A percentile compares a stretch with the other conserved stretches of the same genome.
Conservation (phyloP, 2,329 filamentous ascomycete genomes). For the Penicillium digitatum region DNA sequence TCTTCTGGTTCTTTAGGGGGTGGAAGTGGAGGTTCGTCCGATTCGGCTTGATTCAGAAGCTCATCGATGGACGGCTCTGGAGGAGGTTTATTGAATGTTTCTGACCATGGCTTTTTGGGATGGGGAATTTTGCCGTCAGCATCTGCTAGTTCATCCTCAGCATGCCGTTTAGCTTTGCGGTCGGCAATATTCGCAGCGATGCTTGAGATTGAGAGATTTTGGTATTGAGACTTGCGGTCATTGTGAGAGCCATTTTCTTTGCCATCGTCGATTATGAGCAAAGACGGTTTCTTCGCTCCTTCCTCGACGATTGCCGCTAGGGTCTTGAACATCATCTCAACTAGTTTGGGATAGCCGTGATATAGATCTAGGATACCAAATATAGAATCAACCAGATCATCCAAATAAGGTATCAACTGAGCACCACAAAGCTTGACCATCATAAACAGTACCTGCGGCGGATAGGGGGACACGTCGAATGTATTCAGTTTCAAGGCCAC, state of each 20-base stretch:
- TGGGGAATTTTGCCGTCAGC: conserved; percentile 25
- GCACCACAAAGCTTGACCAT: conserved; percentile 87
- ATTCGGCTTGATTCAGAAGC: conserved; percentile 33
- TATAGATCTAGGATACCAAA: conserved; percentile 93
- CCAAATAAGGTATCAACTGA: conserved; percentile 76
- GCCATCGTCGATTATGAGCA: conserved; percentile 44
- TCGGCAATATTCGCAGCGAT: conserved; percentile 35
- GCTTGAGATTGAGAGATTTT: conserved; percentile 31
- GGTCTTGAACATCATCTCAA: conserved; percentile 79
- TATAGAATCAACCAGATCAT: conserved; percentile 85
- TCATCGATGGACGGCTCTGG: conserved; percentile 31
- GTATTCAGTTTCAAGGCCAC: conserved; percentile 84
- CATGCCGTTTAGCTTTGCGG: conserved; percentile 31
- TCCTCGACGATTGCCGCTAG: conserved; percentile 79
- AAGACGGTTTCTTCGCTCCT: conserved; percentile 57
- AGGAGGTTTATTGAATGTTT: conserved; percentile 24
- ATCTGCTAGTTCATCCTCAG: conserved; percentile 24
- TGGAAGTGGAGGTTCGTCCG: conserved; percentile 34
- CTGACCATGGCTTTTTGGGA: conserved; percentile 34
- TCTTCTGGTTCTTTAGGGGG: conserved; percentile 50
- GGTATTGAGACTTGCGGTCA: conserved; percentile 31
- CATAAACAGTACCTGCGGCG: conserved; percentile 86
- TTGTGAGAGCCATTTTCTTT: conserved; percentile 21
- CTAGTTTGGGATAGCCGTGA: conserved; percentile 83
- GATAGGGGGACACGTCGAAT: conserved; percentile 86